phyloP scores from a whole-genome alignment of 140 eudicot species.

The Oenanthe javanica region DNA sequence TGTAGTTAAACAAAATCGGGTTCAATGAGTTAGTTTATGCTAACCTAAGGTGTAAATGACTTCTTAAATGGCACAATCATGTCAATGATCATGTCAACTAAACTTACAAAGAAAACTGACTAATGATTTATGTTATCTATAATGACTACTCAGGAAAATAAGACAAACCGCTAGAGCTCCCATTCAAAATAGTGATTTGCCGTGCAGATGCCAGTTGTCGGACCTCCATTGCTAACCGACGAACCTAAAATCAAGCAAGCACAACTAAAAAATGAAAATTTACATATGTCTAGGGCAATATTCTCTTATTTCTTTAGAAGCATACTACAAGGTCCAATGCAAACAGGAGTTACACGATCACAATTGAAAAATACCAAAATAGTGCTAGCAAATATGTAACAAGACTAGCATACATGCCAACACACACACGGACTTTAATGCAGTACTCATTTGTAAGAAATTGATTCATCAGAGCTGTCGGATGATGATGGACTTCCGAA shows the following conservation, averaged over 20 bases:
- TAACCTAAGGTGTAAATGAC: neutral
- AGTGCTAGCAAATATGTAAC: neutral
- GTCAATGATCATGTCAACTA: neutral
- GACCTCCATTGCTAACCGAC: conserved; percentile 76
- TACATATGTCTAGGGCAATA: neutral
- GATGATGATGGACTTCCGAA: neutral
- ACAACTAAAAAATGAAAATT: neutral
- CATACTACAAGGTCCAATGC: neutral
- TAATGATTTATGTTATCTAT: neutral
- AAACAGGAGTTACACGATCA: neutral
- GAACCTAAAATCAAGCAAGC: conserved; percentile 48
- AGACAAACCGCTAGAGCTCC: conserved; percentile 56
- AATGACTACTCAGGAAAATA: neutral
- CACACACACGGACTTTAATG: too few species aligned
- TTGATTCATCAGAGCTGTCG: neutral
- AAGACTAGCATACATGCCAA: neutral
- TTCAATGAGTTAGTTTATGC: neutral
- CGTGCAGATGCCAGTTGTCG: conserved; percentile 61
- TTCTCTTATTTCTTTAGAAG: neutral
- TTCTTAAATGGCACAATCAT: neutral
- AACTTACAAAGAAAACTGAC: neutral
- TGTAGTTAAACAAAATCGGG: neutral
- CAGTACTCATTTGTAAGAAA: neutral
- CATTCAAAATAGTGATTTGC: conserved; percentile 78
- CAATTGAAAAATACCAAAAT: neutral